Evolutionary conservation across 257 asterid genomes (phyloP), one percentile per base, ranked within the genome.

Genomic region (Voacanga thouarsii): DNA sequence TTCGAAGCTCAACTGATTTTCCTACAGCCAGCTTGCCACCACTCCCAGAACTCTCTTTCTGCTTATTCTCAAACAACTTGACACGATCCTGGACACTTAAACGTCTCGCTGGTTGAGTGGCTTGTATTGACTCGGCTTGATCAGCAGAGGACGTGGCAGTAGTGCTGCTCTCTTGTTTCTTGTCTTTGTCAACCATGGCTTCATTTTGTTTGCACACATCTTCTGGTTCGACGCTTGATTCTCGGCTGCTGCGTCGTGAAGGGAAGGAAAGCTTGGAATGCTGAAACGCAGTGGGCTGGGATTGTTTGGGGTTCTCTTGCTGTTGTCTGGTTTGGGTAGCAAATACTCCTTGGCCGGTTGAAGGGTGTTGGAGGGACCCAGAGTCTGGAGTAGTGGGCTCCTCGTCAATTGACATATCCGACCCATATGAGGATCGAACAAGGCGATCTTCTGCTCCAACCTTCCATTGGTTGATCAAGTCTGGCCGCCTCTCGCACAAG

Each of bases 1-100:
- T 89, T 80, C 93, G 87, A 78, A 92, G 87, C 85, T 94, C 98
- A 10, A 83, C 83, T 21, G 90, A 57, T 85, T 94, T 94, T 37
- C 79, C 87, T 12, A 84, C 90, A 67, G 69, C 89, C 19, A 91
- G 86, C 85, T 89, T 92, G 15, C 90, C 92, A 43, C 92, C 96
- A 5, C 89, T 77, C 26, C 86, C 87, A 11, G 97, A 90, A 81
- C 44, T 91, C 84, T 90, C 97, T 85, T 94, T 94, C 83, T 94
- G 98, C 83, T 92, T 90, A 81, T 87, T 92, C 92, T 94, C 98
- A 72, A 94, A 94, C 86, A 94, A 37, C 80, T 83, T 94, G 41
- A 94, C 89, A 78, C 98, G 91, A 61, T 94, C 98, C 88, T 92
- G 97, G 69, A 94, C 98, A 72, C 98, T 94, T 76, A 92, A 93